Conservation (phyloP, 345 rosid species). For the Crucihimalaya himalaica region DNA sequence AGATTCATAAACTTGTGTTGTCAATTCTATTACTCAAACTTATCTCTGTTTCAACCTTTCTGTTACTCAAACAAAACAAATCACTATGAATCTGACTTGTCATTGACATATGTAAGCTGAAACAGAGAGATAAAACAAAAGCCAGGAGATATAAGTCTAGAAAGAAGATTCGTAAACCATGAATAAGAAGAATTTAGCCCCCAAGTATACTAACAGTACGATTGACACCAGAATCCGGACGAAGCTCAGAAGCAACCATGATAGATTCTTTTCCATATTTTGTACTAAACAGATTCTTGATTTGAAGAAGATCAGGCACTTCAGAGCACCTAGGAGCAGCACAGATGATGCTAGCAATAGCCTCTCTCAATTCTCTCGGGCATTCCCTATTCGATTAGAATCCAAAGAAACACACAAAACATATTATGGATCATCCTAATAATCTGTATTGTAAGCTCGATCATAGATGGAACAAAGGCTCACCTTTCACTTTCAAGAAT, state of each 20-base stretch:
- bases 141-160: too few species aligned
- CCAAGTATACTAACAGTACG: constrained; percentile 69
- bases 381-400: constrained; percentile 64
- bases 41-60: too few species aligned
- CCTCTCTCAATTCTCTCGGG: constrained; percentile 86
- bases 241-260: constrained; percentile 75
- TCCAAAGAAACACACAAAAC: background rate
- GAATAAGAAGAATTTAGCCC: constrained; percentile 20
- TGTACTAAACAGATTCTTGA: constrained; percentile 74
- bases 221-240: constrained; percentile 90
- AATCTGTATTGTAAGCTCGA: background rate
- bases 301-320: constrained; percentile 78
- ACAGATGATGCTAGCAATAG: constrained; percentile 85
- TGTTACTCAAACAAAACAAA: too few species aligned
- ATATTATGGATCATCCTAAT: background rate
- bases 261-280: constrained; percentile 92
- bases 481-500: constrained; percentile 85
- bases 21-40: too few species aligned
- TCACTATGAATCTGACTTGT: too few species aligned
- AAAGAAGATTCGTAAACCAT: too few species aligned
- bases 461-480: constrained; percentile 25
- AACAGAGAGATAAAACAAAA: too few species aligned
- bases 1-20: too few species aligned
- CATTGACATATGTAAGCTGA: too few species aligned
- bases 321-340: constrained; percentile 98